Percentiles rank a stretch among this genome's conserved stretches.
Evolutionary conservation across 1,284 basidiomycete species (phyloP).

Genomic region (Polyporus tsugae): DNA sequence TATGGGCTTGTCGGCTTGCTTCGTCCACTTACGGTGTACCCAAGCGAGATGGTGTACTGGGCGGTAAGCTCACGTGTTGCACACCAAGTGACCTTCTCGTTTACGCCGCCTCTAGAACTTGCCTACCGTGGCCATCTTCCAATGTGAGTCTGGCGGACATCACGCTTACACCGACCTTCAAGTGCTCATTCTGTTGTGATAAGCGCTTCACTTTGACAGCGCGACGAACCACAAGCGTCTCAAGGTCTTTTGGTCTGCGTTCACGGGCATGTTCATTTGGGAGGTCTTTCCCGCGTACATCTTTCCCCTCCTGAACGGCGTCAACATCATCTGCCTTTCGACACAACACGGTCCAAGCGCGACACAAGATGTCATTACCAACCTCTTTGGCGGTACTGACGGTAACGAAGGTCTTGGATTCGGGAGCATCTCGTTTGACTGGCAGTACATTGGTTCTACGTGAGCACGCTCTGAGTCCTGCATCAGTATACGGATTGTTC

Average conservation of each 20-base stretch:
- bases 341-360: slow-evolving; percentile 54
- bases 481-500: neutral
- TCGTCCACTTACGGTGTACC: slow-evolving; percentile 69
- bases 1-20: slow-evolving; percentile 64
- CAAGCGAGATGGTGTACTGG: slow-evolving; percentile 79
- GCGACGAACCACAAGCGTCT: slow-evolving; percentile 58
- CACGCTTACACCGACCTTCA: neutral
- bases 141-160: slow-evolving; percentile 48
- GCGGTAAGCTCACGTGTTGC: slow-evolving; percentile 44
- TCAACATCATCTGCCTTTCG: slow-evolving; percentile 65
- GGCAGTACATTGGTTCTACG: slow-evolving; percentile 67
- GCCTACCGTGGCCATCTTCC: slow-evolving; percentile 68
- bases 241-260: slow-evolving; percentile 69
- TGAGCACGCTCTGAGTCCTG: slow-evolving; percentile 44
- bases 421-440: slow-evolving; percentile 63
- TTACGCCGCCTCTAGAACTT: slow-evolving; percentile 49
- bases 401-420: slow-evolving; percentile 73
- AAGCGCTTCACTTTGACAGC: slow-evolving; percentile 62
- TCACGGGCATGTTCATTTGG: slow-evolving; percentile 62
- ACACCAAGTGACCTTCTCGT: slow-evolving; percentile 11
- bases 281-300: slow-evolving; percentile 69
- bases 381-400: slow-evolving; percentile 67
- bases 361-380: slow-evolving; percentile 60
- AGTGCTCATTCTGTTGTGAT: slow-evolving; percentile 12
- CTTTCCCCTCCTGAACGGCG: slow-evolving; percentile 64